phyloP scores from a whole-genome alignment of 192 early-diverging fungal species.

The Chytriomyces confervae region DNA sequence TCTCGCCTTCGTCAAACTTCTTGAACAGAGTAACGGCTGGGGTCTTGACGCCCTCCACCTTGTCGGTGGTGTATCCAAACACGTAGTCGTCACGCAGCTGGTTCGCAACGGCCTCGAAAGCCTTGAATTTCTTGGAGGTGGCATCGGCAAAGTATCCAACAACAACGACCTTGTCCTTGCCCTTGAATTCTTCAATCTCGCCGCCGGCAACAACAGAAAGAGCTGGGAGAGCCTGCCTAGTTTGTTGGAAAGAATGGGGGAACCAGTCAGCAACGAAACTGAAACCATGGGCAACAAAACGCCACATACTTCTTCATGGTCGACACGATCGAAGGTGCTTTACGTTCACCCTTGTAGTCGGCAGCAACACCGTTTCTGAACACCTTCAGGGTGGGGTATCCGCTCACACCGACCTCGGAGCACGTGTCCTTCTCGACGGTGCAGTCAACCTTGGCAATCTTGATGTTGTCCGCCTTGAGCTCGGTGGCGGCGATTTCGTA shows the following conservation, averaged over 20 bases:
- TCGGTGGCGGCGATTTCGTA: slow-evolving; percentile 90
- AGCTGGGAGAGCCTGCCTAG: slow-evolving; percentile 83
- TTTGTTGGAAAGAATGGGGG: too few species aligned
- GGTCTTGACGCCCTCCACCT: slow-evolving; percentile 53
- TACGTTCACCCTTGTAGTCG: slow-evolving; percentile 88
- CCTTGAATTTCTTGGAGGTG: slow-evolving; percentile 68
- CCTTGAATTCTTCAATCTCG: slow-evolving; percentile 76
- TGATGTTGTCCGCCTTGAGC: slow-evolving; percentile 77
- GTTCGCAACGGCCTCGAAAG: slow-evolving; percentile 74
- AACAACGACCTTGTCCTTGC: slow-evolving; percentile 87
- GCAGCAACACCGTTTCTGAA: slow-evolving; percentile 73
- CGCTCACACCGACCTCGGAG: slow-evolving; percentile 78
- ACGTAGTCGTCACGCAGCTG: slow-evolving; percentile 82
- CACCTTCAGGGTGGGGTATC: slow-evolving; percentile 95
- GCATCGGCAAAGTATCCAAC: slow-evolving; percentile 77
- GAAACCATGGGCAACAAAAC: too few species aligned
- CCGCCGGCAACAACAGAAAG: slow-evolving; percentile 72
- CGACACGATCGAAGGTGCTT: slow-evolving; percentile 82
- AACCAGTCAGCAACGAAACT: too few species aligned
- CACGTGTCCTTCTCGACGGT: slow-evolving; percentile 86
- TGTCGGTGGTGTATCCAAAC: slow-evolving; percentile 82
- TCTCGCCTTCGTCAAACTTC: slow-evolving; percentile 87
- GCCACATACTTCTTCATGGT: slow-evolving; percentile 87
- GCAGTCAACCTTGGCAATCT: slow-evolving; percentile 96
- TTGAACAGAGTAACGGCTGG: slow-evolving; percentile 85